These are phyloP conservation scores for Pseudisothecium myosuroides DNA, from an alignment of 225 moss, liverwort and hornwort species.

Conservation along the genomic window DNA sequence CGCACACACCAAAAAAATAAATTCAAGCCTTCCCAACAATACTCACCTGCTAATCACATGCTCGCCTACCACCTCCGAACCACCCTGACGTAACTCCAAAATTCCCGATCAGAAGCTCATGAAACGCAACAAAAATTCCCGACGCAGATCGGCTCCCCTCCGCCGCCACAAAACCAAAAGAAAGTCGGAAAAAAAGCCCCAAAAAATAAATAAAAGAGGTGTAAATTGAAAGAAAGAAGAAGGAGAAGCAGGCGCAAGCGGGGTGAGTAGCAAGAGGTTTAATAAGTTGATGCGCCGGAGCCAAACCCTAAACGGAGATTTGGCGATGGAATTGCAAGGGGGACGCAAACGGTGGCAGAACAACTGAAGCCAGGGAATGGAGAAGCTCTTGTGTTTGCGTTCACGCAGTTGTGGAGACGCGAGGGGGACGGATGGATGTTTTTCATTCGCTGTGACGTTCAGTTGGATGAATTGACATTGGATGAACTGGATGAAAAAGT, in stretches of 20 bases:
- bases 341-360: not conserved
- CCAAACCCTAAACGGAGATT: not conserved
- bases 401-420: not conserved
- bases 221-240: not conserved
- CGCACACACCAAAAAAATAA: not conserved
- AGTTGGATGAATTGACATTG: too few relatives aligned
- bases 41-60: constrained; percentile 26
- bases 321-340: not conserved
- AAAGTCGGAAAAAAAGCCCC: not conserved
- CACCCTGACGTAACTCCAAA: not conserved
- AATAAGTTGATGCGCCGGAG: not conserved
- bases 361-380: not conserved
- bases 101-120: not conserved
- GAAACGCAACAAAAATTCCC: not conserved
- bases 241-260: not conserved
- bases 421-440: not conserved
- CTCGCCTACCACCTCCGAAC: not conserved
- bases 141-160: not conserved
- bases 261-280: not conserved
- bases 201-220: not conserved
- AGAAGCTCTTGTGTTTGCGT: not conserved
- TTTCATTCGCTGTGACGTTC: not conserved
- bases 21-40: not conserved
- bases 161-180: not conserved
- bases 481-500: constrained; percentile 4